phyloP scores from a whole-genome alignment of 179 eudicot genomes.

The Actinidia chinensis region DNA sequence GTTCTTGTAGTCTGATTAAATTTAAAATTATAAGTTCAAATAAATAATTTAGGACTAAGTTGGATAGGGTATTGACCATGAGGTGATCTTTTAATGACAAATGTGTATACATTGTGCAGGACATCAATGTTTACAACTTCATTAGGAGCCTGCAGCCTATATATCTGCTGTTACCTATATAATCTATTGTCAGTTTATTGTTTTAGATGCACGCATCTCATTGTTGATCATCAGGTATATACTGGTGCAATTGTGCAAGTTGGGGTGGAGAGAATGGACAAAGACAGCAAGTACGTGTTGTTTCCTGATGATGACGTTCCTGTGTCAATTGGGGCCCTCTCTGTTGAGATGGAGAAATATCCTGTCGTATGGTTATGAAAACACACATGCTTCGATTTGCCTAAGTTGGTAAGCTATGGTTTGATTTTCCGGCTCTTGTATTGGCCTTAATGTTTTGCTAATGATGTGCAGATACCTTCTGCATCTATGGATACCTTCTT shows the following conservation, averaged over 20 bases:
- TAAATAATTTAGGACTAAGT: not conserved
- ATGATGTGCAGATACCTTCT: conserved; percentile 78
- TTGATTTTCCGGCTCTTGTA: not conserved
- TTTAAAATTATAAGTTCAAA: not conserved
- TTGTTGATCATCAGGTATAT: conserved; percentile 10
- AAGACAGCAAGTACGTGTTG: conserved; percentile 90
- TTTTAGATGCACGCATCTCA: not conserved
- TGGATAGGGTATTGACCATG: not conserved
- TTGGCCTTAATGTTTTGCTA: not conserved
- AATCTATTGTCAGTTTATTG: not conserved
- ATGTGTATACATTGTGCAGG: not conserved
- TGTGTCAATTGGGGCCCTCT: conserved; percentile 96
- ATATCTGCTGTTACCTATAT: not conserved
- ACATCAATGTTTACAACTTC: not conserved
- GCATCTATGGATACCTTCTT: conserved; percentile 73
- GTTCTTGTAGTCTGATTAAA: not conserved
- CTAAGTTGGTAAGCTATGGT: not conserved
- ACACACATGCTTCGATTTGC: conserved; percentile 3
- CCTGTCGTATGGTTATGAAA: conserved; percentile 58
- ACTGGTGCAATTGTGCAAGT: conserved; percentile 43
- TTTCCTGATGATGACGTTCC: conserved; percentile 98
- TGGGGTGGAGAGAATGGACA: conserved; percentile 93
- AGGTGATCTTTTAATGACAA: not conserved
- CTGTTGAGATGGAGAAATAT: conserved; percentile 87
- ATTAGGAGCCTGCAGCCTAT: not conserved